Evolutionary conservation across 768 basidiomycete genomes (phyloP).

Genomic region (Rhizopogon roseolus): DNA sequence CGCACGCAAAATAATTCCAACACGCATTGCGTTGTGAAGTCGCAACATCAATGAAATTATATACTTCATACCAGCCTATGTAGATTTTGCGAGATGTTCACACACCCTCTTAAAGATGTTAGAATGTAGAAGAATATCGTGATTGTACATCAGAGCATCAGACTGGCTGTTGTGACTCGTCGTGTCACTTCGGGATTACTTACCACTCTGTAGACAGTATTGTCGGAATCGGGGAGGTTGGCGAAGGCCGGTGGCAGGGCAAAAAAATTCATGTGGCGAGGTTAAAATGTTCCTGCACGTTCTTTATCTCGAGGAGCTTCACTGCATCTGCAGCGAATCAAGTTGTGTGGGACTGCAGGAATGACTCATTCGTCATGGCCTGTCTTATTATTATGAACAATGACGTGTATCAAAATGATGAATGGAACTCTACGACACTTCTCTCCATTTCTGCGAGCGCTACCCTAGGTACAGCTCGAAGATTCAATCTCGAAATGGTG

Average conservation of each 20-base stretch:
- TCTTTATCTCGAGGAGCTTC: background rate
- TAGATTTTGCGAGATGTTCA: no score
- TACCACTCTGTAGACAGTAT: slow-evolving; percentile 84
- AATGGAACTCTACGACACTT: background rate
- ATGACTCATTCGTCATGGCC: background rate
- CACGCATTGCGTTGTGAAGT: no score
- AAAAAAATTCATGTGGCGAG: slow-evolving; percentile 47
- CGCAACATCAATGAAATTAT: no score
- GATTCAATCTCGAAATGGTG: background rate
- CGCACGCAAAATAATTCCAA: no score
- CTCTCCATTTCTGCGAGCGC: background rate
- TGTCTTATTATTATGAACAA: background rate
- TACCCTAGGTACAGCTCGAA: background rate
- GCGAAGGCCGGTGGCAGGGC: slow-evolving; percentile 91
- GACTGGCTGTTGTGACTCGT: no score
- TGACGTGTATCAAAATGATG: background rate
- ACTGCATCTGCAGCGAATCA: background rate
- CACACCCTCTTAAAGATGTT: no score
- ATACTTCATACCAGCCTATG: no score
- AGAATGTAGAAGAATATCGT: no score
- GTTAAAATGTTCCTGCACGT: slow-evolving; percentile 72
- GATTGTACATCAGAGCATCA: no score
- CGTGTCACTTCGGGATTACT: no score
- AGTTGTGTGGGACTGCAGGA: background rate
- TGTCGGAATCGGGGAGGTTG: slow-evolving; percentile 70